Evolutionary conservation across 2,329 filamentous ascomycete genomes (phyloP).

Genomic region (Furcasterigmium sp.): DNA sequence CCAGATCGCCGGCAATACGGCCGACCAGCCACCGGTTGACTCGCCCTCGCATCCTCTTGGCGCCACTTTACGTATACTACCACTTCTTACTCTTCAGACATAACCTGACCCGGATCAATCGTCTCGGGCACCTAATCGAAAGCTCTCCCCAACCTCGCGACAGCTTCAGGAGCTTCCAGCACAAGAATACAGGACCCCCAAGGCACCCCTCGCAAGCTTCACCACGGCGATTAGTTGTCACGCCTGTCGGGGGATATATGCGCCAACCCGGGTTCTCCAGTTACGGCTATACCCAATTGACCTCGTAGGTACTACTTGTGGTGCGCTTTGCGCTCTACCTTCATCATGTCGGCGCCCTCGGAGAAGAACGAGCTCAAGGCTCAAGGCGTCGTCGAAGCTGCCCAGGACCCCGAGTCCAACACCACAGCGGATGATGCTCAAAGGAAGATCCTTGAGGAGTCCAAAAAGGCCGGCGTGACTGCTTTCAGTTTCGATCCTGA

Average conservation of each 20-base stretch:
- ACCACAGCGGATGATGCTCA: constrained; percentile 69
- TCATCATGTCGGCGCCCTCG: constrained; percentile 21
- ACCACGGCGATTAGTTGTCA: no score
- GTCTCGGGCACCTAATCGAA: constrained; percentile 3
- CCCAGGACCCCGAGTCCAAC: constrained; percentile 62
- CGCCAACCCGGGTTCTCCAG: constrained; percentile 5
- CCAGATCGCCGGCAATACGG: background rate
- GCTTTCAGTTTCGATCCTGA: constrained; percentile 86
- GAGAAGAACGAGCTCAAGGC: constrained; percentile 64
- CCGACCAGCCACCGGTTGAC: background rate
- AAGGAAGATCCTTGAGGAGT: constrained; percentile 69
- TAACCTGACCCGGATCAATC: constrained; percentile 7
- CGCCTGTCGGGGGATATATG: constrained; percentile 6
- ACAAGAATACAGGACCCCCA: background rate
- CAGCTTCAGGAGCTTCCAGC: background rate
- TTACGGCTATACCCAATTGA: constrained; percentile 10
- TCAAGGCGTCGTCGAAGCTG: constrained; percentile 73
- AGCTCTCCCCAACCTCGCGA: constrained; percentile 1
- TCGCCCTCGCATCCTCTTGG: background rate
- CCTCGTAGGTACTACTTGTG: constrained; percentile 2
- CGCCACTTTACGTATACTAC: background rate
- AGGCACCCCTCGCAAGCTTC: no score
- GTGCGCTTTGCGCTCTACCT: background rate
- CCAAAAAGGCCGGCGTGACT: constrained; percentile 69
- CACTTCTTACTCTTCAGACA: background rate